Evolutionary conservation across 257 asterid genomes (phyloP), one percentile per base, ranked within the genome.

Genomic region (Primulina tabacum): DNA sequence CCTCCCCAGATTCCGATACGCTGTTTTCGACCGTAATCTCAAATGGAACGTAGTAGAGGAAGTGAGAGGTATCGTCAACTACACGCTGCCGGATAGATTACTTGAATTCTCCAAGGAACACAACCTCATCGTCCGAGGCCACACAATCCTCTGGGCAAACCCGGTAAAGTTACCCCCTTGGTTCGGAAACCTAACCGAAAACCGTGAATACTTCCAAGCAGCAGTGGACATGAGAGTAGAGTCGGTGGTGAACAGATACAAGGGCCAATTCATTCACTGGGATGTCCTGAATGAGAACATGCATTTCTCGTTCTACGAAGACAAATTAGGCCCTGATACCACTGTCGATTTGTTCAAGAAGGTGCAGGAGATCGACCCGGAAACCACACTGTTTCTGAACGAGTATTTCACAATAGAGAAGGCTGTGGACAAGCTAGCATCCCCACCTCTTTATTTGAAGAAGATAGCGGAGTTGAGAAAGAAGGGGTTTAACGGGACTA

Each of bases 241-340:
- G 24, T 61, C 73, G 4, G 35, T 81, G 20, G 37, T 81, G 18
- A 64, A 37, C 7, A 62, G 77, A 52, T 78, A 73, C 70, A 35
- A n/a, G 18, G 75, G 72, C 4, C 60, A 75, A 21, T 17, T 78
- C 67, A 64, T 81, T 2, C 83, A 78, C 24, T 81, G 83, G 86
- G 83, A 81, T 62, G 83, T 81, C 9, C 71, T 77, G 64, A 81
- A 81, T 18, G 83, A 81, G 65, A 81, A 75, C 58, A 38, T 81
- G 26, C 81, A 73, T 62, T 28, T 32, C 30, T 21, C 61, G 0
- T 75, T 16, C 34, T 60, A 68, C 0, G 72, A 65, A 5, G 43
- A 35, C 0, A 75, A 37, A 7, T 30, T 79, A 10, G 78, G 81
- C 0, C 26, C 69, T 6, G 53, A 60, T 7, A 53, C 71, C 3